phyloP scores from a whole-genome alignment of 192 early-diverging fungal species.

The Coemansia sp. region DNA sequence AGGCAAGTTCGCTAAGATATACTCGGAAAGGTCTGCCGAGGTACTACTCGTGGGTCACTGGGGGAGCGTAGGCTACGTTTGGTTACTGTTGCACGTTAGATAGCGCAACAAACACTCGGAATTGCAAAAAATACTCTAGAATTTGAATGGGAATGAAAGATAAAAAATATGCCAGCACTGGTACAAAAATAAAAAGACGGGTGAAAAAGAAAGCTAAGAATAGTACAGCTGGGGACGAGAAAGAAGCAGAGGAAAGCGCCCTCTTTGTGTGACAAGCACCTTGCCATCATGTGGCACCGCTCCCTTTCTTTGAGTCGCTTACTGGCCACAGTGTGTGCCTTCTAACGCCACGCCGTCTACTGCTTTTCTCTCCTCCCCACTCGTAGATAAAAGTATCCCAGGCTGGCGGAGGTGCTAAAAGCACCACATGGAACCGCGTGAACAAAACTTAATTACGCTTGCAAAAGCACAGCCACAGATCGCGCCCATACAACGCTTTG shows the following conservation, averaged over 20 bases:
- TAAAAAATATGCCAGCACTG: not conserved
- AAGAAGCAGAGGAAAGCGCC: not conserved
- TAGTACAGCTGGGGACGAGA: not conserved
- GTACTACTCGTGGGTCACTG: not conserved
- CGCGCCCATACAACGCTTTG: not conserved
- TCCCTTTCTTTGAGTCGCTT: not conserved
- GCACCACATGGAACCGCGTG: not conserved
- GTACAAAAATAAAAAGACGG: not conserved
- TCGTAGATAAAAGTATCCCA: not conserved
- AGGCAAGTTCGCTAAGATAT: not conserved
- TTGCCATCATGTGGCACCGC: slow-evolving; percentile 1
- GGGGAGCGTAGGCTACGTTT: not conserved
- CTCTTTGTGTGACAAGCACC: not conserved
- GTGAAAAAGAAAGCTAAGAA: not conserved
- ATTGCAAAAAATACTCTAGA: not conserved
- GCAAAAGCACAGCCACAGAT: not conserved
- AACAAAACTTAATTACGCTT: not conserved
- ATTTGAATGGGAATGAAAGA: not conserved
- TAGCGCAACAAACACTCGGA: not conserved
- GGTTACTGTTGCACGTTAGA: not conserved
- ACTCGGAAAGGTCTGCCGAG: not conserved
- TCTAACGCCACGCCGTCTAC: not conserved
- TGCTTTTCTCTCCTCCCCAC: not conserved
- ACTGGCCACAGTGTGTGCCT: not conserved
- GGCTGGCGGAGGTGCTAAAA: not conserved